Evolutionary conservation across 768 basidiomycete species (phyloP), one percentile per base, ranked within the genome.

Genomic region (Termitomyces sp.): DNA sequence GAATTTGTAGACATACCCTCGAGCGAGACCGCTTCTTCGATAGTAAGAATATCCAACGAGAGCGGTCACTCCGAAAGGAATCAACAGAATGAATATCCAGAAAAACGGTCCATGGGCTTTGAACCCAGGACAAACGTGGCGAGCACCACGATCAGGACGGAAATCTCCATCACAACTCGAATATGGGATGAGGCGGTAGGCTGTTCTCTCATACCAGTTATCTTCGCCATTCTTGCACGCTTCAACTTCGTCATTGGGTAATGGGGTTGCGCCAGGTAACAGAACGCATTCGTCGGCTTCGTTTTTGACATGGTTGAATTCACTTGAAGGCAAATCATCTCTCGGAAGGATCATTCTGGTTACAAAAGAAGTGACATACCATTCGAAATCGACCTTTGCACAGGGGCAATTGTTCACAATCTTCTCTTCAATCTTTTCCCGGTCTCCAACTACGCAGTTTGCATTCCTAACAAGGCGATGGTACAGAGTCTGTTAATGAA

Each of bases 131-230:
- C 97, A 99, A 12, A 71, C 69, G 70, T 99, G 96, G 6, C 63
- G 63, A 7, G 68, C 66, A 5, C 97, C 97, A 41, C 78, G 85
- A 70, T 99, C 93, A 13, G 81, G 85, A n/a, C 90, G 81, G 1
- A 73, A 63, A 4, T 95, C 96, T 5, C 85, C 95, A 55, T 86
- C 83, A 70, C 97, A 99, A 23, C 79, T 83, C 38, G 95, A 96
- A 71, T 89, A 90, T 0, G 90, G 90, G 50, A 98, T 91, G 72
- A 92, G 88, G 53, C 95, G 90, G 69, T 96, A 96, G 5, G 87
- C 76, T 0, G 96, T 98, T 30, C 94, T 86, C 55, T 93, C 94
- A 69, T 95, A 98, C 97, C 97, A 99, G 70, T 80, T 92, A 3
- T 88, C 85, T 48, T 86, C 86, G 20, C 77, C 82, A 55, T 72